Base-by-base conservation (phyloP, 331 rosid species). In the Rhamnella rubrinervis region DNA sequence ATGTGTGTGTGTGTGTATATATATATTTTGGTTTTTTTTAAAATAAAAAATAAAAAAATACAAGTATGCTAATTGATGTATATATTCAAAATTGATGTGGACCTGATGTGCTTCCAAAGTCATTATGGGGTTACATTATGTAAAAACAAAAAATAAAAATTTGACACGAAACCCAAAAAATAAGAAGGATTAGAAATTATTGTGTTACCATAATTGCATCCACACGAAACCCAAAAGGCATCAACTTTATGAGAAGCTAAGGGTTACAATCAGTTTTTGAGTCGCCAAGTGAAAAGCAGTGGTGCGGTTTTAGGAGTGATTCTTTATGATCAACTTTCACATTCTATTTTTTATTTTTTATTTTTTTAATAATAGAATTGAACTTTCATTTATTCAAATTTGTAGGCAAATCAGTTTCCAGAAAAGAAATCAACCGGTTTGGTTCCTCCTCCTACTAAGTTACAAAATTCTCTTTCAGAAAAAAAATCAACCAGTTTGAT, bases 201-300 rank as follows among this genome's bases (percentile, higher is more conserved):
- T 61, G 6, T 46, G 18, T 63, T 50, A 39, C 40, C 31, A 31
- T 18, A 37, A 52, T 75, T 72, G 76, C 66, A 66, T 67, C 74
- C 70, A 63, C 74, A 62, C 73, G 69, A 74, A 26, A 44, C 77
- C 59, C 80, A 67, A 82, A 77, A 74, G 71, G 72, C 61, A 44
- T 40, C 41, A 59, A 68, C 75, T 61, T 81, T 67, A 47, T 50
- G 59, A 79, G 71, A 65, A 70, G 67, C 64, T 72, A 44, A 53
- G 66, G 60, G 65, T 56, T 67, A 26, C 77, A 70, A 37, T 63
- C 75, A 70, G 55, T 63, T 61, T 23, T 67, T 59, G 49, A 61
- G 60, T 68, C 71, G 78, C 71, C 47, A 61, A 75, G 67, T 75
- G 18, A 74, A 70, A 61, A 62, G 67, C 75, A 67, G 26, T 56